Base-by-base conservation (phyloP, 331 rosid genomes). In the Quercus phellos region DNA sequence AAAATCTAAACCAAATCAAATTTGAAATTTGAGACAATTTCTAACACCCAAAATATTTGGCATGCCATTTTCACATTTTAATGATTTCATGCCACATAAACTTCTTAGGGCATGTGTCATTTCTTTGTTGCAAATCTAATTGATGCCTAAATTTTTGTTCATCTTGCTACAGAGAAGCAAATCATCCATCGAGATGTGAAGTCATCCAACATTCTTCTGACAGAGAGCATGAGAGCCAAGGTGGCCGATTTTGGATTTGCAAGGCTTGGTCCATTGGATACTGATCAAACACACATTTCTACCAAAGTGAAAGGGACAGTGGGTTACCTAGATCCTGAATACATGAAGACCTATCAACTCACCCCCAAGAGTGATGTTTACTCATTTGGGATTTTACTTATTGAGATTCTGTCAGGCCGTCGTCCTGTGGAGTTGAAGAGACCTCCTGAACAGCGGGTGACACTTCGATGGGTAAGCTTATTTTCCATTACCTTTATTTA, bases 231-330 rank as follows among this genome's bases (percentile, higher is more conserved):
- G 99, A 86, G 94, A 85, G 96, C 98, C 60, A 95, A 95, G 84
- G 99, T 95, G 42, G 93, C 98, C 10, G 99, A 93, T 85, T 95
- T 95, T 71, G 99, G 99, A 77, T 93, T 93, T 86, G 99, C 99
- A 73, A 95, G 79, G 92, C 85, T 87, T 32, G 99, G 97, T 26
- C 93, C 98, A 1, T 30, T 84, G 79, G 90, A 87, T 73, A 6
- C 89, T 6, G 94, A 90, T 50, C 90, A 77, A 46, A 95, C 99
- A 75, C 99, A 95, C 89, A 82, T 95, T 79, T 91, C 98, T 30
- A 95, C 99, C 63, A 87, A 91, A 87, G 98, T 91, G 90, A 95
- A 90, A 77, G 99, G 99, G 83, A 93, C 99, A 69, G 96, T 95
- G 18, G 99, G 98, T 79, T 95, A 95, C 83, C 85, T 95, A 68